Base-by-base conservation (phyloP, 305 asterid genomes). In the Solanum hybrid region DNA sequence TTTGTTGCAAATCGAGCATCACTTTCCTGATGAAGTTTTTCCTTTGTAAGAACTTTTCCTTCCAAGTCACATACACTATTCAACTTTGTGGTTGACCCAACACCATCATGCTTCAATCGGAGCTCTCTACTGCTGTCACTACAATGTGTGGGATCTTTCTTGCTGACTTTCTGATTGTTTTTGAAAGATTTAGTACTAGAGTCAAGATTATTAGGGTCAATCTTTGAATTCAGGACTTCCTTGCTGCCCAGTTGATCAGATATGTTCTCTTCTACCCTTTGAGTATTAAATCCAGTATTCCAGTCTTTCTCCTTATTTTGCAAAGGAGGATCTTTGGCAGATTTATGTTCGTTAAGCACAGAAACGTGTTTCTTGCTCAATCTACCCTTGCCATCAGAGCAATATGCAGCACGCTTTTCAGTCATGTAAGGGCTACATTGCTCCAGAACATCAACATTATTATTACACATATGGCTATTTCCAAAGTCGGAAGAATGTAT, bases 61-160 rank as follows among this genome's bases (percentile, higher is more conserved):
- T 90, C 92, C 87, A 84, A 88, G 56, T 89, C 76, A 89, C 92
- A 88, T 14, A 90, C 89, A 91, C 90, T 84, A 29, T 75, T 88
- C 75, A 90, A 88, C 87, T 91, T 91, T 42, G 84, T 78, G 76
- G 72, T 89, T 20, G 92, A 91, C 84, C 88, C 91, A 90, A 79
- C 89, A 79, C 90, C 95, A 56, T 91, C 90, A 87, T 87, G 69
- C 86, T 90, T 89, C 66, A 91, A 46, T 40, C 84, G 91, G 90
- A 90, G 91, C 92, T 90, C 95, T 90, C 90, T 90, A 87, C 86
- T 91, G 73, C 24, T 81, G 72, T 89, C 94, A 90, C 81, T 90
- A 22, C 89, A 85, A 88, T 92, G 93, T 85, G 88, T 92, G 89
- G 93, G 85, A 89, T 87, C 94, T 86, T 73, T 92, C 93, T 91